Evolutionary conservation across 495 filamentous ascomycete genomes (phyloP), one percentile per base, ranked within the genome.

Genomic region (Thermothielavioides terrestris): DNA sequence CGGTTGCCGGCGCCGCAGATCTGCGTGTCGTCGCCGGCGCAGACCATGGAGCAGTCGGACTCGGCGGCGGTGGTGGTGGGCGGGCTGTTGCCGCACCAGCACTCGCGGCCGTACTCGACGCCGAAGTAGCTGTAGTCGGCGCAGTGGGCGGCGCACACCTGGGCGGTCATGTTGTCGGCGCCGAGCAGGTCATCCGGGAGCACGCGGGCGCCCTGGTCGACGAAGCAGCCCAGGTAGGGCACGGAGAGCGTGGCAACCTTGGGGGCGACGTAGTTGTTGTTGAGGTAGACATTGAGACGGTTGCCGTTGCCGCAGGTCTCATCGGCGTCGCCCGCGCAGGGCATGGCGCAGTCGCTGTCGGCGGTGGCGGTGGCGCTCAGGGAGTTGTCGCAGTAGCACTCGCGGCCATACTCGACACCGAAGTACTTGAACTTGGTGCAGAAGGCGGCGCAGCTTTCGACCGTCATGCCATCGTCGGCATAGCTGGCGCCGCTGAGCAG

Each of bases 391-490:
- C 57, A 60, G 37, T 50, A 60, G 48, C 58, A 60, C 27, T 60
- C 57, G 1, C 57, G 57, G 26, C 57, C 57, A 38, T 45, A 60
- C 26, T 61, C 58, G 21, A 59, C 30, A 6, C 56, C 58, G 23
- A 61, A 61, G 22, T 59, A 49, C 42, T 37, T 68, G 58, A 67
- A 80, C 21, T 42, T 55, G 26, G 58, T 63, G 68, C 80, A 83
- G 62, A 77, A 80, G 44, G 70, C 59, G 8, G 75, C 62, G 61
- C 82, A 85, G 46, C 65, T 74, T 57, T 75, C 71, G n/a, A 82
- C 65, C 7, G 80, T 84, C 77, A 83, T 82, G 40, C 52, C 54
- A 55, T 75, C 63, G 38, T 69, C 55, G 34, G 67, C 63, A 6
- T 66, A 70, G 46, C 68, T 70, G 14, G 73, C 74, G 25, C 61